These are phyloP conservation scores for Geranium brycei DNA, from an alignment of 345 rosid genomes.

Conservation along the genomic window DNA sequence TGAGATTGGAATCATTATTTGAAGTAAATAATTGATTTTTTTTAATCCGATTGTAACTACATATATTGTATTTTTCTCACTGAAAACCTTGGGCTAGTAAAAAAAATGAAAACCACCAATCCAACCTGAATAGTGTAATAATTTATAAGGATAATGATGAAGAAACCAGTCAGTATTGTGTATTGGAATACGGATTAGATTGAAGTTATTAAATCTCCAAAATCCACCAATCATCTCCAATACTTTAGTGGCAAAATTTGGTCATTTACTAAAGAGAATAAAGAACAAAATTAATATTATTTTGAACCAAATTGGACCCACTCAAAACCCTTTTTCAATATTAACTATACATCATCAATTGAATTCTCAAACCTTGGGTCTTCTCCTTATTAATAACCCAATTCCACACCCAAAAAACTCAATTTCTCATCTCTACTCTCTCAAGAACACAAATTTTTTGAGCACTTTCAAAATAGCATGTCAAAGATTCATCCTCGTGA, in stretches of 20 bases:
- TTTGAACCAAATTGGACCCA: neutral
- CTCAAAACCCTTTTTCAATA: neutral
- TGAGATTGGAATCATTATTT: too few relatives aligned
- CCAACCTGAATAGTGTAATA: neutral
- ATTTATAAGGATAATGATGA: neutral
- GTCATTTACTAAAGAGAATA: neutral
- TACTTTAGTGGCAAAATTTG: neutral
- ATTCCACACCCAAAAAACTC: neutral
- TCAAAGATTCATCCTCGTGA: neutral
- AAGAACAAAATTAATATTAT: neutral
- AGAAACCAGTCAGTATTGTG: neutral
- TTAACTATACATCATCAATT: neutral
- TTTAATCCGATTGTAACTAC: too few relatives aligned
- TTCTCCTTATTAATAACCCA: neutral
- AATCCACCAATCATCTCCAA: neutral
- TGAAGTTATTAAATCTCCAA: too few relatives aligned
- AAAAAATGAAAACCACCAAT: neutral
- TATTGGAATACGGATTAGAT: too few relatives aligned
- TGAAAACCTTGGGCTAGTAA: neutral
- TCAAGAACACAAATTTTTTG: too few relatives aligned
- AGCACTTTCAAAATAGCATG: neutral
- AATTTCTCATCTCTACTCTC: neutral
- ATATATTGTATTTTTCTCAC: neutral
- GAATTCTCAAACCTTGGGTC: neutral
- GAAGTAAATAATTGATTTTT: too few relatives aligned